These are phyloP conservation scores for Blastocystis sp. DNA, from an alignment of 352 stramenopile genomes.

Conservation along the genomic window DNA sequence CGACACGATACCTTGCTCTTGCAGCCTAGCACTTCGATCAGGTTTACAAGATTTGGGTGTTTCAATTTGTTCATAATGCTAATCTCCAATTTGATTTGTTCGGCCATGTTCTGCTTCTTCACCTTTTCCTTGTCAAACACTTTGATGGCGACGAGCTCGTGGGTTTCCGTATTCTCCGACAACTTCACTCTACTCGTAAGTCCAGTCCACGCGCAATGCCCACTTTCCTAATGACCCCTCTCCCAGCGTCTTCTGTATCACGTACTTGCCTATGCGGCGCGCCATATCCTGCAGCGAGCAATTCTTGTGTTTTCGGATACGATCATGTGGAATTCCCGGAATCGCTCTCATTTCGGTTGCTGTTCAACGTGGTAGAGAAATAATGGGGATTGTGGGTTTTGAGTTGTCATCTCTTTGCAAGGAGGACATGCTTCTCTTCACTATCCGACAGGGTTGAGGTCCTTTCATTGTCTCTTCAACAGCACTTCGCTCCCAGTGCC, in stretches of 20 bases:
- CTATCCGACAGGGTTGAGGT: too few species aligned
- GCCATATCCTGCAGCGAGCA: too few species aligned
- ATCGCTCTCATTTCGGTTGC: too few species aligned
- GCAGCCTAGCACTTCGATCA: conserved; percentile 80
- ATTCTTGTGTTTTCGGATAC: too few species aligned
- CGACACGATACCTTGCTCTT: conserved; percentile 59
- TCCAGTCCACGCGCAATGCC: not conserved
- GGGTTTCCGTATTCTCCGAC: conserved; percentile 91
- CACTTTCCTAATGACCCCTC: conserved; percentile 94
- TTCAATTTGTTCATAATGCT: conserved; percentile 95
- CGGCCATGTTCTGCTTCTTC: conserved; percentile 96
- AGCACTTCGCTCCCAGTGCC: too few species aligned
- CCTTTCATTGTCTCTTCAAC: too few species aligned
- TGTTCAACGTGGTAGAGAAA: too few species aligned
- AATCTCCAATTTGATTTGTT: conserved; percentile 97
- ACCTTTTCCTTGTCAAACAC: conserved; percentile 97
- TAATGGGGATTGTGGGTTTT: too few species aligned
- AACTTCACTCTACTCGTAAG: conserved; percentile 84
- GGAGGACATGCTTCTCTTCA: too few species aligned
- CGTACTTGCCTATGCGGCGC: conserved; percentile 88
- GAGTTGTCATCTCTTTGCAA: too few species aligned
- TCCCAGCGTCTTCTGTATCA: conserved; percentile 92
- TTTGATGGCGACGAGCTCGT: conserved; percentile 94
- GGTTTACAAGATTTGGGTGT: conserved; percentile 82
- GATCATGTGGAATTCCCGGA: too few species aligned